Percentiles rank a stretch among this genome's conserved stretches.
Conservation (phyloP, 495 filamentous ascomycete species). For the Hamigera avellanea region DNA sequence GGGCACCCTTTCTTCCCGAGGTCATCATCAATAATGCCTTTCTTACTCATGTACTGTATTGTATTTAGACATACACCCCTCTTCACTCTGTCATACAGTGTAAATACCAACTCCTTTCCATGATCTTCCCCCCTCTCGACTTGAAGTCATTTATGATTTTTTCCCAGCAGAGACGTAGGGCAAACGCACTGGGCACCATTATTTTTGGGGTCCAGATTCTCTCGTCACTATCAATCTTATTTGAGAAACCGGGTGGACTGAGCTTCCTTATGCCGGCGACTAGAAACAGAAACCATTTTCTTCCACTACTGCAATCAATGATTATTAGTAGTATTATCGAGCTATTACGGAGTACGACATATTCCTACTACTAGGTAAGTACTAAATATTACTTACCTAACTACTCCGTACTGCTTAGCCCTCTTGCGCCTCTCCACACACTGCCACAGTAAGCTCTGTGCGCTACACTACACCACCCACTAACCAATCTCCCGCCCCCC, state of each 20-base stretch:
- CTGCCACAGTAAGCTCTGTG: conserved; percentile 11
- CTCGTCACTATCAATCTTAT: too few species aligned
- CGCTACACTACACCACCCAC: conserved; percentile 4
- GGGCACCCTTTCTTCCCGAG: too few species aligned
- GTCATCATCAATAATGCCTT: too few species aligned
- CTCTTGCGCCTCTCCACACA: conserved; percentile 11
- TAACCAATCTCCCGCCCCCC: conserved; percentile 2
- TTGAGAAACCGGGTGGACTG: too few species aligned
- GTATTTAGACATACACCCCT: neutral
- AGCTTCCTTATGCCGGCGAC: conserved; percentile 8
- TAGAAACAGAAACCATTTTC: conserved; percentile 15
- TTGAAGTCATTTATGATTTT: too few species aligned
- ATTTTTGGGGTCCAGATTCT: neutral
- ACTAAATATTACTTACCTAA: too few species aligned
- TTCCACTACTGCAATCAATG: conserved; percentile 6
- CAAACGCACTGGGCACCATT: neutral
- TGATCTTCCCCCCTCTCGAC: neutral
- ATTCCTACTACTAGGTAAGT: too few species aligned
- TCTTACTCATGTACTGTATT: conserved; percentile 1
- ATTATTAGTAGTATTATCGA: too few species aligned
- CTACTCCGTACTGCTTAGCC: neutral
- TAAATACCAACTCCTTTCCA: neutral
- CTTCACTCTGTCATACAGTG: neutral
- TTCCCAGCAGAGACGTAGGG: neutral
- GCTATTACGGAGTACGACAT: too few species aligned